Conservation (phyloP, 1,284 basidiomycete species). For the Flammula alnicola region DNA sequence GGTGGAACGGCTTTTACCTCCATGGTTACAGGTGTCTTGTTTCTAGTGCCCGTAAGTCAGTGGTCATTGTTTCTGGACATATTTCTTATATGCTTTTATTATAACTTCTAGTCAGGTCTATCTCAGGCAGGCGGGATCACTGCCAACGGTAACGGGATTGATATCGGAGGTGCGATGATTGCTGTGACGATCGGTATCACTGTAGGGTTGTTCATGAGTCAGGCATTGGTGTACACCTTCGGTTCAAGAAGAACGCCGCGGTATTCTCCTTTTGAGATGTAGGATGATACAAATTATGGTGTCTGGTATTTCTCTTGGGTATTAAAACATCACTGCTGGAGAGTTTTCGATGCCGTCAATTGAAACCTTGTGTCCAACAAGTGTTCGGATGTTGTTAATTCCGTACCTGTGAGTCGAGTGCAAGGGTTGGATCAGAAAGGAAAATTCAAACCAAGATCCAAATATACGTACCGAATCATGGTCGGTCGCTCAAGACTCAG, state of each 20-base stretch:
- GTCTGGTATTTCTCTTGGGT: not conserved
- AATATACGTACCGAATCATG: constrained; percentile 86
- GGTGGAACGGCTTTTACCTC: constrained; percentile 90
- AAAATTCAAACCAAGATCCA: constrained; percentile 2
- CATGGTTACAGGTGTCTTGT: constrained; percentile 87
- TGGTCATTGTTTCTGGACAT: not conserved
- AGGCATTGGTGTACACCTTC: constrained; percentile 86
- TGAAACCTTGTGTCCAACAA: constrained; percentile 97
- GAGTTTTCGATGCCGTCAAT: constrained; percentile 89
- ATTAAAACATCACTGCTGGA: constrained; percentile 87
- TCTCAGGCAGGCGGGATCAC: constrained; percentile 85
- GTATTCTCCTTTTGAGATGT: constrained; percentile 73
- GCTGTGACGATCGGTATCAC: constrained; percentile 90
- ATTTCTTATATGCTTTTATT: constrained; percentile 2
- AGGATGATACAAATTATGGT: not conserved
- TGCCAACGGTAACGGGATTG: constrained; percentile 70
- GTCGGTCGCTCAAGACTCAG: constrained; percentile 96
- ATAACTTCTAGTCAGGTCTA: constrained; percentile 69
- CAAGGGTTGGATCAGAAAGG: constrained; percentile 11
- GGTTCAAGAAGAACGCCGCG: constrained; percentile 83
- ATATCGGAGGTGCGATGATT: constrained; percentile 84
- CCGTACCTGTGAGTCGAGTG: constrained; percentile 64
- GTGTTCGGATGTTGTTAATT: constrained; percentile 95
- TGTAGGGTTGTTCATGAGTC: constrained; percentile 88
- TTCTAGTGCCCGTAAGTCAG: constrained; percentile 76